These are phyloP conservation scores for Malus sieversii DNA, from an alignment of 306 rosid species.

Conservation along the genomic window DNA sequence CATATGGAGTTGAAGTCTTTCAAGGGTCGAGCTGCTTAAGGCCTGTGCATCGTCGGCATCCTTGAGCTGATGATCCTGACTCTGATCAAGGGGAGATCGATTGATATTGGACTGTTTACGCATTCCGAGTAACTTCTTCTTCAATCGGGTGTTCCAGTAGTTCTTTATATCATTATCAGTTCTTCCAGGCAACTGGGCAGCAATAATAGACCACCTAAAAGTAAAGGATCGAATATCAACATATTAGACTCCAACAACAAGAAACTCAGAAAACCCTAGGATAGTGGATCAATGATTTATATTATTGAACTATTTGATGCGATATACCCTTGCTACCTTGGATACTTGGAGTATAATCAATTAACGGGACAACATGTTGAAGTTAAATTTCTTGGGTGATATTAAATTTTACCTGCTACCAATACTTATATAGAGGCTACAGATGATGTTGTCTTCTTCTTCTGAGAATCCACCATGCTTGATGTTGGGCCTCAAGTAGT, in stretches of 20 bases:
- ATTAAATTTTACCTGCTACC: slow-evolving; percentile 74
- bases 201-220: slow-evolving; percentile 96
- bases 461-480: slow-evolving; percentile 99
- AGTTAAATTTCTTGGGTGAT: neutral
- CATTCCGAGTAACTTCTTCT: slow-evolving; percentile 85
- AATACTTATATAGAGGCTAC: slow-evolving; percentile 94
- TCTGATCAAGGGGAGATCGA: neutral
- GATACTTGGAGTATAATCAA: neutral
- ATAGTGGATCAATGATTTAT: neutral
- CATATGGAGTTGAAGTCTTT: slow-evolving; percentile 94
- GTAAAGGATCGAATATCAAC: slow-evolving; percentile 1
- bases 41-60: slow-evolving; percentile 34
- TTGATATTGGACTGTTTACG: slow-evolving; percentile 48
- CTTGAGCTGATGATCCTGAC: slow-evolving; percentile 20
- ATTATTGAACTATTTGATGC: neutral
- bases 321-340: neutral
- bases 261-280: slow-evolving; percentile 4
- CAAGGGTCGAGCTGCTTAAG: slow-evolving; percentile 74
- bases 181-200: slow-evolving; percentile 98
- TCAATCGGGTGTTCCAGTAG: slow-evolving; percentile 93
- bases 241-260: slow-evolving; percentile 20
- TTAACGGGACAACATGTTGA: slow-evolving; percentile 43
- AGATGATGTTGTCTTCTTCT: slow-evolving; percentile 95
- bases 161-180: slow-evolving; percentile 96
- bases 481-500: slow-evolving; percentile 92